Conservation (phyloP, 2,329 filamentous ascomycete genomes). For the Sporothrix protearum region DNA sequence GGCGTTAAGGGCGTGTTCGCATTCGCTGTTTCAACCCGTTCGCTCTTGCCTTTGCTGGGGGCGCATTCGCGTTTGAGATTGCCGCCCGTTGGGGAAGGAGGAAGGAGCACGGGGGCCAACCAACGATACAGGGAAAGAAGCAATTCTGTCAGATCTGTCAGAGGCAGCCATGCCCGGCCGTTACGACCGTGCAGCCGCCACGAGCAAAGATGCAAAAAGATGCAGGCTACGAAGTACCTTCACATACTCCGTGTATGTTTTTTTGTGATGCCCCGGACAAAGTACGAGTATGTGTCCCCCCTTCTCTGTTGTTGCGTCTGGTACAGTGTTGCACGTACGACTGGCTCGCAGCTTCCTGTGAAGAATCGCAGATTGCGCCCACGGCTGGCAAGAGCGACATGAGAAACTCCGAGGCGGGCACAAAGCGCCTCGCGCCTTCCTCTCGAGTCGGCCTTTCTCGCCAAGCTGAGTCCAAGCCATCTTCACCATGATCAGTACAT, state of each 20-base stretch:
- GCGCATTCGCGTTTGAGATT: not conserved
- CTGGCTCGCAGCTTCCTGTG: constrained; percentile 11
- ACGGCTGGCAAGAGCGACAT: not conserved
- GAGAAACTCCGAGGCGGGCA: not conserved
- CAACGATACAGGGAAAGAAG: not conserved
- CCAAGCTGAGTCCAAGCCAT: not conserved
- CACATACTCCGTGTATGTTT: not conserved
- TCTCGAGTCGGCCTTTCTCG: not conserved
- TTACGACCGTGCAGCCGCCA: constrained; percentile 5
- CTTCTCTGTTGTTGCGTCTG: not conserved
- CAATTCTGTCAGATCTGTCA: not conserved
- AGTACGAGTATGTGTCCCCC: too few species aligned
- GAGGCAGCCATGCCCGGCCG: not conserved
- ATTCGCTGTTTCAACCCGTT: constrained; percentile 8
- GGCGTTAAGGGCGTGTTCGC: not conserved
- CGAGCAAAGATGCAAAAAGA: not conserved
- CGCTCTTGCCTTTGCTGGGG: not conserved
- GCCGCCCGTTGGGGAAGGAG: not conserved
- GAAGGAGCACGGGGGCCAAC: too few species aligned
- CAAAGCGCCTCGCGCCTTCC: constrained; percentile 6
- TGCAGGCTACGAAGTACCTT: too few species aligned
- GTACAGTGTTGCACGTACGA: not conserved
- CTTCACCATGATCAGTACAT: not conserved
- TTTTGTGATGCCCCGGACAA: too few species aligned
- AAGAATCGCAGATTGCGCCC: not conserved